phyloP scores from a whole-genome alignment of 257 asterid genomes.

The Avicennia marina region DNA sequence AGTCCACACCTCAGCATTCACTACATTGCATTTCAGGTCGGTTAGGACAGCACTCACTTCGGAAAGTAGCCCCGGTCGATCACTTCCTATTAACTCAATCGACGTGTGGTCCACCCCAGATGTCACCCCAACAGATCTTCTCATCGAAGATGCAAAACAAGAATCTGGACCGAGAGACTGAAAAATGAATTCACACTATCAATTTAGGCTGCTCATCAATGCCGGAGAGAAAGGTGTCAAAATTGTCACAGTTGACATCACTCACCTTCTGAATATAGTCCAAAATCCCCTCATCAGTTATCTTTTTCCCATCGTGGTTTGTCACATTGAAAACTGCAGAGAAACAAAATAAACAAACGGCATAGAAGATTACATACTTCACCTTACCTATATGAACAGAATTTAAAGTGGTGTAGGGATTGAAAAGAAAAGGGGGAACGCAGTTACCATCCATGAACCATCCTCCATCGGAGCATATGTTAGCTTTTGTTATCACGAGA shows the following conservation, averaged over 20 bases:
- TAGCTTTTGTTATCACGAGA: conserved; percentile 73
- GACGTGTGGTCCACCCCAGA: conserved; percentile 70
- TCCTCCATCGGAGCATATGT: conserved; percentile 95
- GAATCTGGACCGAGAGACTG: conserved; percentile 99
- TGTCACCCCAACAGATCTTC: conserved; percentile 81
- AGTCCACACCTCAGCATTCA: conserved; percentile 97
- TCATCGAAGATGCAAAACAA: conserved; percentile 88
- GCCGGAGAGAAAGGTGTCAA: conserved; percentile 19
- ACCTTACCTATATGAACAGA: conserved; percentile 7
- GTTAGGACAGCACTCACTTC: conserved; percentile 97
- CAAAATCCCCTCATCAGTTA: conserved; percentile 69
- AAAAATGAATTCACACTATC: conserved; percentile 10
- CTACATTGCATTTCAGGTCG: conserved; percentile 81
- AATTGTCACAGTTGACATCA: conserved; percentile 13
- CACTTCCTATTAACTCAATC: conserved; percentile 84
- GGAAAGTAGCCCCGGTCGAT: conserved; percentile 94
- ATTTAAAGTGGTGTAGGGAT: neutral
- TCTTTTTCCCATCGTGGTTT: conserved; percentile 75
- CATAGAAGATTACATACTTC: conserved; percentile 3
- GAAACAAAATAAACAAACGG: neutral
- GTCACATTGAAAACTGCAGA: conserved; percentile 86
- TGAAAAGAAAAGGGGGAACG: conserved; percentile 2
- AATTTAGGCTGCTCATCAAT: no score
- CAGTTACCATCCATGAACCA: conserved; percentile 98
- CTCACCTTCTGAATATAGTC: conserved; percentile 82